Base-by-base conservation (phyloP, 2,329 filamentous ascomycete species). In the Ophiosphaerella korrae region DNA sequence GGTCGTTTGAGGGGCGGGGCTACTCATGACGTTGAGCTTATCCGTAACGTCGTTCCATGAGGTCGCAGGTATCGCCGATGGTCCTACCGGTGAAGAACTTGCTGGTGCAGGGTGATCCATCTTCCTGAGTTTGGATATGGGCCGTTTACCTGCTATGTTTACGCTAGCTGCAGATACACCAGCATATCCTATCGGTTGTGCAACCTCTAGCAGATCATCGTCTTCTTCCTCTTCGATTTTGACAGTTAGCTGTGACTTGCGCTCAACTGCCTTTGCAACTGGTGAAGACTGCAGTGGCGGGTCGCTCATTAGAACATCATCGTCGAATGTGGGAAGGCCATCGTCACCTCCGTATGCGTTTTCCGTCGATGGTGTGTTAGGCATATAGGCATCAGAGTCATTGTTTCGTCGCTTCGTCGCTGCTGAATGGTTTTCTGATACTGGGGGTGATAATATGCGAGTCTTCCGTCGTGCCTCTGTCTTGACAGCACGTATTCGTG, bases 1-100 rank as follows among this genome's bases (percentile, higher is more conserved):
- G 7, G 78, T 81, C 23, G 79, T 78, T 58, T 91, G 88, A 3
- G 84, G 71, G 4, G 83, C 79, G 3, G 90, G 87, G 66, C 86
- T 91, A 72, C 84, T 91, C 58, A 94, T 81, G 33, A 97, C 87
- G 63, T 96, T 96, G 55, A 99, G 81, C 64, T 88, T 93, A 66
- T 86, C 86, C 7, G 89, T 92, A 40, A 99, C 86, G 49, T 89
- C 82, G 61, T 92, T 96, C 92, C 94, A 97, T 1, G 90, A 86
- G 1, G 88, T 87, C 1, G 92, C 84, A 76, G 97, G 91, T 16
- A 80, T 75, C 18, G 84, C 79, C 1, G 82, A 72, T 6, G 82
- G 77, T 58, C 86, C 85, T 7, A 80, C 77, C 13, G 91, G 91
- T 13, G 92, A 96, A 3, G 92, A 96, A 68, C 82, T 90, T 37